Evolutionary conservation across 148 eudicot genomes (phyloP).

Genomic region (Mesembryanthemum crystallinum): DNA sequence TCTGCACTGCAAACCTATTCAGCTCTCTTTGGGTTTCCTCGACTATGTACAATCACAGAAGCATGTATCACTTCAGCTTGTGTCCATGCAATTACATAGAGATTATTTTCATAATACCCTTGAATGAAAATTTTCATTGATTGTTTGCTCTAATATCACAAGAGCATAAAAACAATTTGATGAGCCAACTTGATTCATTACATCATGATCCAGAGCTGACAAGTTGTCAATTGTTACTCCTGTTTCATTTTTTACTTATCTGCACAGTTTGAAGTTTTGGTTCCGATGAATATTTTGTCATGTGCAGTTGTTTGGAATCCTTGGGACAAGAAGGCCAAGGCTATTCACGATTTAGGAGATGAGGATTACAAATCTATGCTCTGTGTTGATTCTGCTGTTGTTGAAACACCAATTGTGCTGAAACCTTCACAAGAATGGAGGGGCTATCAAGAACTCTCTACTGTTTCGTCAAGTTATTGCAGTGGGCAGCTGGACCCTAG

Average conservation of each 20-base stretch:
- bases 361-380: conserved; percentile 79
- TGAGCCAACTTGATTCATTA: too few relatives aligned
- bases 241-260: too few relatives aligned
- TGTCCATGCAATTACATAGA: too few relatives aligned
- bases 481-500: conserved; percentile 81
- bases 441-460: conserved; percentile 69
- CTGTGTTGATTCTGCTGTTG: conserved; percentile 71
- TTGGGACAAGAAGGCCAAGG: conserved; percentile 84
- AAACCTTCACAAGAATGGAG: conserved; percentile 87
- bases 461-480: conserved; percentile 83
- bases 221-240: too few relatives aligned
- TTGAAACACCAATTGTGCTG: conserved; percentile 55
- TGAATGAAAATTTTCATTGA: too few relatives aligned
- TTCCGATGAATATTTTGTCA: neutral
- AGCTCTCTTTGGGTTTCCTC: neutral
- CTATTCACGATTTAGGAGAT: conserved; percentile 67
- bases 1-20: neutral
- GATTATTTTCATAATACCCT: too few relatives aligned
- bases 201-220: too few relatives aligned
- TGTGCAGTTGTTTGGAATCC: conserved; percentile 81
- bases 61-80: too few relatives aligned
- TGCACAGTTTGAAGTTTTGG: too few relatives aligned
- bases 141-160: too few relatives aligned
- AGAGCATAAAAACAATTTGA: too few relatives aligned
- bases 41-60: too few relatives aligned